Conservation (phyloP, 108 stramenopile genomes). For the Skeletonema marinoi region DNA sequence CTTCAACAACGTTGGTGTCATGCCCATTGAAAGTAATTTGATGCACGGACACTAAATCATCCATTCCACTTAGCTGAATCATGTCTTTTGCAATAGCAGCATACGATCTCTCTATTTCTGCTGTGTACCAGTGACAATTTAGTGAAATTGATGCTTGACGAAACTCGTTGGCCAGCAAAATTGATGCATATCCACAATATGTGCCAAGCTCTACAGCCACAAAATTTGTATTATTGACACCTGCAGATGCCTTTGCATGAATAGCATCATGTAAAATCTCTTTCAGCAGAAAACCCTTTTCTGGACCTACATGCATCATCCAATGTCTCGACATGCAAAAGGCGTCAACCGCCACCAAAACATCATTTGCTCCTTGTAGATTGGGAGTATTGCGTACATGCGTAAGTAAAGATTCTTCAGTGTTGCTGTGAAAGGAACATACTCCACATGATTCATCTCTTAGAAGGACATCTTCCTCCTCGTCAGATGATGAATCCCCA, state of each 20-base stretch:
- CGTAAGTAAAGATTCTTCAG: slow-evolving; percentile 58
- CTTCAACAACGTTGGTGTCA: slow-evolving; percentile 36
- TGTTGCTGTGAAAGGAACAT: slow-evolving; percentile 59
- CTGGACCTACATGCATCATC: slow-evolving; percentile 92
- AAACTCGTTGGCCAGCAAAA: slow-evolving; percentile 53
- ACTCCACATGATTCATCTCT: slow-evolving; percentile 59
- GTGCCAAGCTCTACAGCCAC: slow-evolving; percentile 79
- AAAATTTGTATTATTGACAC: slow-evolving; percentile 22
- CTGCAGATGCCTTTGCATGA: slow-evolving; percentile 3
- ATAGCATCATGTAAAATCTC: slow-evolving; percentile 29
- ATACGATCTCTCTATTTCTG: slow-evolving; percentile 68
- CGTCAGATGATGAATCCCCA: slow-evolving; percentile 2
- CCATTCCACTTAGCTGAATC: slow-evolving; percentile 58
- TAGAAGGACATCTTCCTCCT: neutral
- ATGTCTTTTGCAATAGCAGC: slow-evolving; percentile 62
- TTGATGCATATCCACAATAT: slow-evolving; percentile 87
- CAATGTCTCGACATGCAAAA: slow-evolving; percentile 82
- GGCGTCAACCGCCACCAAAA: slow-evolving; percentile 54
- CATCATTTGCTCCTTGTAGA: slow-evolving; percentile 3
- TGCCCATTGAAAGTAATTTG: slow-evolving; percentile 38
- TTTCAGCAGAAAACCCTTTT: slow-evolving; percentile 67
- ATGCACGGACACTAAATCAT: slow-evolving; percentile 55
- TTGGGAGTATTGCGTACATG: slow-evolving; percentile 41
- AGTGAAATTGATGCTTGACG: slow-evolving; percentile 15
- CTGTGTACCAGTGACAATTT: slow-evolving; percentile 59